Evolutionary conservation across 176 grass and related monocot genomes (phyloP), one percentile per base, ranked within the genome.

Genomic region (Eleusine coracana): DNA sequence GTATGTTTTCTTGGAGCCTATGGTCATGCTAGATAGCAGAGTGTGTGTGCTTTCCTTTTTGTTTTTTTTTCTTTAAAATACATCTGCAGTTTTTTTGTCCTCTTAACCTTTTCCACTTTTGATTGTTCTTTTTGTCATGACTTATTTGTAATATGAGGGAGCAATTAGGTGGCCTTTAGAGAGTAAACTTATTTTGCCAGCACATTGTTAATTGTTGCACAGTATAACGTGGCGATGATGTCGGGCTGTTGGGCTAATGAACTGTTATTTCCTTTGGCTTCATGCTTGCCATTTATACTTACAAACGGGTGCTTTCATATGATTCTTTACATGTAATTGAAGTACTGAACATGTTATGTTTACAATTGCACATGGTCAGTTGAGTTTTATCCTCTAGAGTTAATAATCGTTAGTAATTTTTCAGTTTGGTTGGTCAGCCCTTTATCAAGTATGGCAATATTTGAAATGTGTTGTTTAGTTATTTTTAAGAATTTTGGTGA

Each of bases 191-290:
- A 34, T 51, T 62, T 70, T 75, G 76, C 10, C 7, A 44, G 64
- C 40, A 58, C 34, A 73, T 73, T 73, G 16, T 15, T 88, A n/a
- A 7, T 70, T 21, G 58, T 51, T 66, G 73, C 31, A n/a, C 17
- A 40, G 15, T 68, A n/a, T 80, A 74, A 50, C 28, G 55, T 54
- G 76, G 71, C 31, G 50, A 1, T 36, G 65, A 64, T 52, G 23
- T 48, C 44, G 58, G 48, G 49, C 25, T n/a, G 23, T 58, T 54
- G 67, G 38, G 49, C 18, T 17, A 74, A 68, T 79, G 29, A 41
- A 36, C 16, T 68, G 42, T 79, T 38, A 7, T 74, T 77, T 65
- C 6, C 51, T 83, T 87, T 77, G 65, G 21, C 7, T 73, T 10
- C 37, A 20, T 72, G 55, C 44, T 77, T 38, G n/a, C 16, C 25